A percentile compares a stretch with the other conserved stretches of the same genome.
phyloP scores from a whole-genome alignment of 768 basidiomycete genomes.

The Calocybe cyanea region DNA sequence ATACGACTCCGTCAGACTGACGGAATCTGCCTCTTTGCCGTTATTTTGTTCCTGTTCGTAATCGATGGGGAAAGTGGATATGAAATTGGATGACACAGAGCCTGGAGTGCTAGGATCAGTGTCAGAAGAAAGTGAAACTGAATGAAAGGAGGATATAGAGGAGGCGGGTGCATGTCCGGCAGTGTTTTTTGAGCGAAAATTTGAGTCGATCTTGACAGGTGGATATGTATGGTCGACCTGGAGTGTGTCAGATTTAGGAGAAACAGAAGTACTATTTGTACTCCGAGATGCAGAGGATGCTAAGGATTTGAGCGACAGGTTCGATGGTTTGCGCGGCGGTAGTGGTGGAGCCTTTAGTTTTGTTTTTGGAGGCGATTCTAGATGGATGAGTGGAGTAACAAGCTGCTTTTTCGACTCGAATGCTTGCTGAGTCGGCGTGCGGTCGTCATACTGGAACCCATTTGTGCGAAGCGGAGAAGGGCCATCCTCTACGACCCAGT shows the following conservation, averaged over 20 bases:
- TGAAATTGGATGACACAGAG: slow-evolving; percentile 38
- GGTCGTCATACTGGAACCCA: slow-evolving; percentile 12
- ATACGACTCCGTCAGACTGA: slow-evolving; percentile 68
- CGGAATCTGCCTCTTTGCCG: slow-evolving; percentile 41
- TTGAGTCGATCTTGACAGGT: slow-evolving; percentile 34
- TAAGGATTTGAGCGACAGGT: slow-evolving; percentile 39
- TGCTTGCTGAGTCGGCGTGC: slow-evolving; percentile 25
- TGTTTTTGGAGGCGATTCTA: slow-evolving; percentile 46
- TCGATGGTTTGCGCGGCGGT: slow-evolving; percentile 64
- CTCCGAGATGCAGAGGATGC: slow-evolving; percentile 30
- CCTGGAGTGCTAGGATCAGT: slow-evolving; percentile 39
- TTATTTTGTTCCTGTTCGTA: slow-evolving; percentile 22
- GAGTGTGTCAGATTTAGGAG: slow-evolving; percentile 41
- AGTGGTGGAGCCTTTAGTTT: slow-evolving; percentile 47
- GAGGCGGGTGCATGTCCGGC: slow-evolving; percentile 57
- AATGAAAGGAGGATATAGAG: slow-evolving; percentile 81
- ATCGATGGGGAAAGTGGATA: slow-evolving; percentile 47
- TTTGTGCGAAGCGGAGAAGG: slow-evolving; percentile 27
- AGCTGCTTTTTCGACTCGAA: slow-evolving; percentile 13
- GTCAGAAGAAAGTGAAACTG: slow-evolving; percentile 76
- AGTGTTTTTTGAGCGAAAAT: slow-evolving; percentile 28
- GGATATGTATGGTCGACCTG: slow-evolving; percentile 59
- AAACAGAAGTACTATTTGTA: slow-evolving; percentile 4
- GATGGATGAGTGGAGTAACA: slow-evolving; percentile 47
- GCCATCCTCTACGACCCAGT: slow-evolving; percentile 70